These are phyloP conservation scores for Xerocomellus intermedius DNA, from an alignment of 768 basidiomycete genomes.

Conservation along the genomic window DNA sequence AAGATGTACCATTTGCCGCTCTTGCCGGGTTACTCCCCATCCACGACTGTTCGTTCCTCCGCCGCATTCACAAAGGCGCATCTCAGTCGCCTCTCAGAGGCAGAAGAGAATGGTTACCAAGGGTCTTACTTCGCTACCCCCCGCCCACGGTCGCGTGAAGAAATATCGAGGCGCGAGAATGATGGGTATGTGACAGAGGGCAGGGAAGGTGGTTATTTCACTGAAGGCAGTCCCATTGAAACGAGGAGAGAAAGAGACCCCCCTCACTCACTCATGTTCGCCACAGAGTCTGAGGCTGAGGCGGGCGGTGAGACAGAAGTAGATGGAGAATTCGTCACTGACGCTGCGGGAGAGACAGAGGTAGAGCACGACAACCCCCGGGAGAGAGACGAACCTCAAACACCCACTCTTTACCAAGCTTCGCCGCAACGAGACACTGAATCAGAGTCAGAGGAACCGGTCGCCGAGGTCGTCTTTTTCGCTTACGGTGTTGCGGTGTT, in stretches of 20 bases:
- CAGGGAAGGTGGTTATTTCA: constrained; percentile 62
- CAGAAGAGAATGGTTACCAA: constrained; percentile 88
- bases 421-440: constrained; percentile 1
- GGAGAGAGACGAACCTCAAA: constrained; percentile 2
- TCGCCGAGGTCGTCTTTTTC: constrained; percentile 78
- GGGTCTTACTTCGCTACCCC: constrained; percentile 68
- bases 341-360: constrained; percentile 15
- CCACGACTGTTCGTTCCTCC: constrained; percentile 83
- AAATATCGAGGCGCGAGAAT: constrained; percentile 12
- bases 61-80: constrained; percentile 59
- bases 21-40: constrained; percentile 86
- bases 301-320: constrained; percentile 6
- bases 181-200: constrained; percentile 27
- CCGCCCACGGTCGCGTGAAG: constrained; percentile 20
- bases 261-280: not conserved
- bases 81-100: constrained; percentile 72
- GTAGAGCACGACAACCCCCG: constrained; percentile 4
- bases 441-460: constrained; percentile 37
- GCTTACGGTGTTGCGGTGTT: constrained; percentile 91
- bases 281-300: constrained; percentile 10
- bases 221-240: constrained; percentile 27
- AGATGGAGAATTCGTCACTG: constrained; percentile 12
- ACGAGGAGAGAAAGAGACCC: constrained; percentile 5
- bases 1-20: constrained; percentile 92
- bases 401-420: constrained; percentile 1